Evolutionary conservation across 768 basidiomycete genomes (phyloP).

Genomic region (Psilocybe cubensis): DNA sequence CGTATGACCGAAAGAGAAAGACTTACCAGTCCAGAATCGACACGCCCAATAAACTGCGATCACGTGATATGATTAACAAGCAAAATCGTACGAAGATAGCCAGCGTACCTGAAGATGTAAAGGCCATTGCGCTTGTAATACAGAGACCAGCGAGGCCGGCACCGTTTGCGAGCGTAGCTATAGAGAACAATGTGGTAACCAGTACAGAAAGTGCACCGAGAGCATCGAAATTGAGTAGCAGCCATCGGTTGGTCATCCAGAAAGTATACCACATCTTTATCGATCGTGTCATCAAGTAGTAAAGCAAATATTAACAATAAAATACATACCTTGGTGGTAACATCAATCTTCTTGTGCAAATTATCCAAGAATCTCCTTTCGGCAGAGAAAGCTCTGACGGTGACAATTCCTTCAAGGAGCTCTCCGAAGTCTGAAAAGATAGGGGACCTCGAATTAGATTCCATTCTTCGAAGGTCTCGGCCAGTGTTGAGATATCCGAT

Average conservation of each 20-base stretch:
- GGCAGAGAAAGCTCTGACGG: conserved; percentile 88
- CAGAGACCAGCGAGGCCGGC: conserved; percentile 72
- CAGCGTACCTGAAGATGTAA: conserved; percentile 43
- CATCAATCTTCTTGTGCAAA: conserved; percentile 74
- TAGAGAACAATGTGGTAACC: conserved; percentile 75
- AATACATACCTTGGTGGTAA: conserved; percentile 67
- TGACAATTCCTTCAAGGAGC: conserved; percentile 87
- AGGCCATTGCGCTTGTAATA: conserved; percentile 72
- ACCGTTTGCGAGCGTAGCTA: conserved; percentile 55
- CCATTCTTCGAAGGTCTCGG: conserved; percentile 87
- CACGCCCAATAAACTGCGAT: conserved; percentile 54
- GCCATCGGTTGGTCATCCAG: conserved; percentile 92
- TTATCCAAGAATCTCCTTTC: conserved; percentile 78
- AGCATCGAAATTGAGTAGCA: conserved; percentile 80
- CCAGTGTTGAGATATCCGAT: conserved; percentile 80
- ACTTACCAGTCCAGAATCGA: conserved; percentile 49
- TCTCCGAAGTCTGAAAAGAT: conserved; percentile 86
- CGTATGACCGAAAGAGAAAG: not conserved
- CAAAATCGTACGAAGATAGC: not conserved
- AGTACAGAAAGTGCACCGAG: conserved; percentile 77
- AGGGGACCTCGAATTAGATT: conserved; percentile 84
- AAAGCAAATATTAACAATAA: not conserved
- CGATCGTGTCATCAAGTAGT: not conserved
- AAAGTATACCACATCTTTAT: conserved; percentile 80
- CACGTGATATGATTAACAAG: not conserved